A percentile compares a stretch with the other conserved stretches of the same genome.
Evolutionary conservation across 2,329 filamentous ascomycete genomes (phyloP).

Genomic region (Talaromyces sp.): DNA sequence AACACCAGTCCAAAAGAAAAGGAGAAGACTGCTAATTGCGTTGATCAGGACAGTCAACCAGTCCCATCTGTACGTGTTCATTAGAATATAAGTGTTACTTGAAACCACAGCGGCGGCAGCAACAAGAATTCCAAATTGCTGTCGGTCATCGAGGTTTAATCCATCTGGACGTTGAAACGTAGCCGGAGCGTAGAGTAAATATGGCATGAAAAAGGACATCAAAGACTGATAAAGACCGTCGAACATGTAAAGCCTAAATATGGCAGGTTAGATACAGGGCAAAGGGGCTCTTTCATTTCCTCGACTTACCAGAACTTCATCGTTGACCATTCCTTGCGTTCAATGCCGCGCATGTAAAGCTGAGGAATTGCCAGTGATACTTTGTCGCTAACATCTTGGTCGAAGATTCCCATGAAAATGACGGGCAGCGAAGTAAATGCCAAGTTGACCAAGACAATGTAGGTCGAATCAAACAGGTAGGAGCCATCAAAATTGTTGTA

Average conservation of each 20-base stretch:
- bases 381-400: constrained; percentile 92
- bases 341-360: constrained; percentile 90
- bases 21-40: constrained; percentile 72
- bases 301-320: constrained; percentile 81
- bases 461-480: constrained; percentile 96
- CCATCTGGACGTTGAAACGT: constrained; percentile 69
- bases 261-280: neutral
- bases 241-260: constrained; percentile 75
- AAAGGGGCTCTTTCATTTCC: neutral
- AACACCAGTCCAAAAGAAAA: constrained; percentile 94
- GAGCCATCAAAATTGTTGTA: constrained; percentile 95
- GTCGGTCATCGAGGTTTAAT: constrained; percentile 69
- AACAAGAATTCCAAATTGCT: constrained; percentile 81
- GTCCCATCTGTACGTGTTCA: constrained; percentile 98
- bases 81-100: constrained; percentile 89
- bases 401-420: constrained; percentile 91
- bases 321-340: constrained; percentile 94
- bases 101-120: constrained; percentile 77
- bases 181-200: constrained; percentile 67
- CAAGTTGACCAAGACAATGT: constrained; percentile 94
- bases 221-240: constrained; percentile 94
- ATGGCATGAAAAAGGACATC: constrained; percentile 89
- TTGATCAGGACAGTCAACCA: constrained; percentile 89
- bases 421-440: constrained; percentile 94
- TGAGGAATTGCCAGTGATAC: constrained; percentile 93